Evolutionary conservation across 2,329 filamentous ascomycete species (phyloP), one percentile per base, ranked within the genome.

Genomic region (Huntiella omanensis): DNA sequence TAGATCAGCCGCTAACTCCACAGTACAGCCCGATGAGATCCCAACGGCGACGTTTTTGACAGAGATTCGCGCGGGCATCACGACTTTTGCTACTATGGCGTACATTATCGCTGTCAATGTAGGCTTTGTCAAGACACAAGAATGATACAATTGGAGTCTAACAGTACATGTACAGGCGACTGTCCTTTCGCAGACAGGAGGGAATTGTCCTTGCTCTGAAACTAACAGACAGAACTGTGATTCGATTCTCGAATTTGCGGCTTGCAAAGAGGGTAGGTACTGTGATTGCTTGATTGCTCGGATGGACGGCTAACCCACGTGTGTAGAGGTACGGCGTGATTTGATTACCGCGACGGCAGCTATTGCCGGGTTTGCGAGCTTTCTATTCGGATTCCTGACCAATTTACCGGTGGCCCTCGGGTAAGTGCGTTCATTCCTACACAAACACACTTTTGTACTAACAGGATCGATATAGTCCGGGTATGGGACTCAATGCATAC

Each of bases 341-440:
- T 64, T 91, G 13, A 77, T 91, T 48, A 92, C 84, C 1, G 81
- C 82, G 3, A 92, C 85, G 1, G 80, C 83, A n/a, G 82, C 82
- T 7, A 73, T 91, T 44, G 68, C 82, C 4, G 83, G 83, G 5
- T 65, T 91, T 49, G 72, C 80, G 1, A 81, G 78, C 17, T 77
- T 92, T 54, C 66, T 71, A 49, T 88, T 92, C 64, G 84, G 85
- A 3, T 69, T 88, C 15, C 68, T 87, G 45, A 85, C 84, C 22
- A 92, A 92, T 54, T 70, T 91, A 45, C 83, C 84, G 0, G 62
- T 64, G 40, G 62, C 61, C 4, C 56, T 64, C 38, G 62, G 59
- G 61, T 61, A 53, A 53, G 55, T 54, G 16, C 3, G n/a, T 12
- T 36, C 28, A 12, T 38, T 4, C 16, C 15, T 15, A 33, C 5